These are phyloP conservation scores for Calcarisporium arbuscula DNA, from an alignment of 2,329 filamentous ascomycete genomes.

Conservation along the genomic window DNA sequence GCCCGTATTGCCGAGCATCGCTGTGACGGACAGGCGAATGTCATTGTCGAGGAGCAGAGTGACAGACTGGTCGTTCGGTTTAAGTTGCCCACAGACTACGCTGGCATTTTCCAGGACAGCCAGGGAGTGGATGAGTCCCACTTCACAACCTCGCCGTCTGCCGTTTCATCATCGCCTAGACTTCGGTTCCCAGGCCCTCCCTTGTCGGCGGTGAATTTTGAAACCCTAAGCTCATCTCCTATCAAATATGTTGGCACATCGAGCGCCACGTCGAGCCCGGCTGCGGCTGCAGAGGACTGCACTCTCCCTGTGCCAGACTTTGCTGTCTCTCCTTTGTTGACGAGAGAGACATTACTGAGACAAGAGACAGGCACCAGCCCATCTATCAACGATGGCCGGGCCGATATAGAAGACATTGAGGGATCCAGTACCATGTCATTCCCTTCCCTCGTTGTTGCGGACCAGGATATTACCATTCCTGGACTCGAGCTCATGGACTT, in stretches of 20 bases:
- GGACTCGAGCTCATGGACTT: too few species aligned
- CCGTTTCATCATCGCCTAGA: conserved; percentile 17
- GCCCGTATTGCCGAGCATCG: conserved; percentile 19
- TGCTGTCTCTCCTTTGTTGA: not conserved
- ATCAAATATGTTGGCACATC: not conserved
- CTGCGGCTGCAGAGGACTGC: not conserved
- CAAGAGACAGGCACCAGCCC: too few species aligned
- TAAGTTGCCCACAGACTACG: conserved; percentile 28
- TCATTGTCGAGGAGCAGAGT: conserved; percentile 20
- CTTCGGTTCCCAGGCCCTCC: conserved; percentile 9
- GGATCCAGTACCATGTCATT: conserved; percentile 1
- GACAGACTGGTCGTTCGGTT: conserved; percentile 29
- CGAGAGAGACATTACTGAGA: too few species aligned
- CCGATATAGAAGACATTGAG: too few species aligned
- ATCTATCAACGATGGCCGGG: too few species aligned
- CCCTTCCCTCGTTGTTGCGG: conserved; percentile 1
- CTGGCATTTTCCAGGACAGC: conserved; percentile 21
- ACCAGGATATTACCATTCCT: conserved; percentile 1
- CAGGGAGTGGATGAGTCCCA: conserved; percentile 21
- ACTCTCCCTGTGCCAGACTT: not conserved
- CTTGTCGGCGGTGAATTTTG: not conserved
- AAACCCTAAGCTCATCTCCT: conserved; percentile 1
- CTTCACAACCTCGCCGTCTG: conserved; percentile 16
- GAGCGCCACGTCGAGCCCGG: not conserved
- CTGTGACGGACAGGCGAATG: conserved; percentile 24